Evolutionary conservation across 768 basidiomycete genomes (phyloP), one percentile per base, ranked within the genome.

Genomic region (Podaxis carcinomalis): DNA sequence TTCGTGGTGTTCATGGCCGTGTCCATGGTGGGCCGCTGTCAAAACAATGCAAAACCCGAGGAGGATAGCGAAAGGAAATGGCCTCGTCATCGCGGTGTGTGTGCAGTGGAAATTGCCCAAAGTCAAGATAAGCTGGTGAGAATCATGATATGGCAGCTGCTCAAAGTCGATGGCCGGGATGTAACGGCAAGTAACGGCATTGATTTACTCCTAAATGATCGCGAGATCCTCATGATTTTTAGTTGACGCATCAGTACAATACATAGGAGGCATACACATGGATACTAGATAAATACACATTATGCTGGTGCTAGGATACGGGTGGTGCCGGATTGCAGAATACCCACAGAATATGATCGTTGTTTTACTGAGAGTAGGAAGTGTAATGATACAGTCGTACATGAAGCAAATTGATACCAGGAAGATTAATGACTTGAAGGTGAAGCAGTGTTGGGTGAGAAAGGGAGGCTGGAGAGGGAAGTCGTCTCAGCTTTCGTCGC

Each of bases 401-500:
- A 5, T 19, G 16, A 19, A 44, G 42, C 42, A 44, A 44, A 32
- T 9, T 32, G 32, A 32, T 32, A 32, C n/a, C 27, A 56, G 13
- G 11, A 23, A 27, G 16, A 44, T 35, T 54, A 58, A 42, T 60
- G 40, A 14, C 44, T 52, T 5, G 57, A 59, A 32, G 51, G 37
- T n/a, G 57, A 44, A 39, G 13, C 39, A 40, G 9, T 54, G 37
- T 39, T 23, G 37, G 11, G n/a, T 19, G 52, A 11, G 52, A 54
- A 55, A 11, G 49, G 35, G 21, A 47, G 52, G 23, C 59, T 61
- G 21, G 59, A 32, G 19, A 61, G 53, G 23, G 59, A 55, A 25
- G 59, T 54, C 52, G 49, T 54, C 16, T 63, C 63, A 2, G 61
- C 27, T 54, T 86, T 86, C 56, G 76, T 69, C 14, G 83, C 83